Percentiles rank a stretch among this genome's conserved stretches.
These are phyloP conservation scores for Xanthoparmelia taractica DNA, from an alignment of 495 filamentous ascomycete genomes.

Conservation along the genomic window DNA sequence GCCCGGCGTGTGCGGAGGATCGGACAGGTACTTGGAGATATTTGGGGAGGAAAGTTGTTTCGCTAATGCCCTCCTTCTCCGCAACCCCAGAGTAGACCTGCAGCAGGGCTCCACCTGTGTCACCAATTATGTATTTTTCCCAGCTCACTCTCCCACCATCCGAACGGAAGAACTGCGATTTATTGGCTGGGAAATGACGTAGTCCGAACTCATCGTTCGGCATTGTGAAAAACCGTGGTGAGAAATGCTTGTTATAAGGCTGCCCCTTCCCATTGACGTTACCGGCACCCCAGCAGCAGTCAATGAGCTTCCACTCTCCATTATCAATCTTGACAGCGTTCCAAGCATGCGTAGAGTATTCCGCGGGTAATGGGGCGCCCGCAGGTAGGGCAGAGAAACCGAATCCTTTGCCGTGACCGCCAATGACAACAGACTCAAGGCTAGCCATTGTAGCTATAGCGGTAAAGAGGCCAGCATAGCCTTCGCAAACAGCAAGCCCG, in stretches of 20 bases:
- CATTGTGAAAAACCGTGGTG: constrained; percentile 62
- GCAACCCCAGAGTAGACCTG: constrained; percentile 45
- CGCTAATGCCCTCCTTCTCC: constrained; percentile 55
- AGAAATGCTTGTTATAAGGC: constrained; percentile 61
- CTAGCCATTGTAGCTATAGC: constrained; percentile 67
- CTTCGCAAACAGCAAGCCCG: constrained; percentile 83
- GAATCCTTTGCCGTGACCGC: constrained; percentile 82
- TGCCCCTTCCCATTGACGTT: constrained; percentile 39
- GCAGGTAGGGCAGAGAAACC: constrained; percentile 51
- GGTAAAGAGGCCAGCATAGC: constrained; percentile 79
- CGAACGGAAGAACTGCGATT: constrained; percentile 57
- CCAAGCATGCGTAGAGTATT: constrained; percentile 71
- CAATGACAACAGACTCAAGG: constrained; percentile 59
- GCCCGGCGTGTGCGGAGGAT: constrained; percentile 36
- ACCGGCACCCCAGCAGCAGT: constrained; percentile 90
- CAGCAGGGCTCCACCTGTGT: constrained; percentile 38
- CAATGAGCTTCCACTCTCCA: constrained; percentile 84
- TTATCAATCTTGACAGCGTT: constrained; percentile 82
- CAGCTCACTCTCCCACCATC: constrained; percentile 51
- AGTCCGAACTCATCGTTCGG: constrained; percentile 75
- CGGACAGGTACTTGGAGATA: constrained; percentile 49
- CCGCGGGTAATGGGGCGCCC: constrained; percentile 51
- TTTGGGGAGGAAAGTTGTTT: constrained; percentile 52
- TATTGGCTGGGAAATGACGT: constrained; percentile 67
- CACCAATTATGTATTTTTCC: constrained; percentile 69